Evolutionary conservation across 768 basidiomycete genomes (phyloP), one percentile per base, ranked within the genome.

Genomic region (Suillus subaureus): DNA sequence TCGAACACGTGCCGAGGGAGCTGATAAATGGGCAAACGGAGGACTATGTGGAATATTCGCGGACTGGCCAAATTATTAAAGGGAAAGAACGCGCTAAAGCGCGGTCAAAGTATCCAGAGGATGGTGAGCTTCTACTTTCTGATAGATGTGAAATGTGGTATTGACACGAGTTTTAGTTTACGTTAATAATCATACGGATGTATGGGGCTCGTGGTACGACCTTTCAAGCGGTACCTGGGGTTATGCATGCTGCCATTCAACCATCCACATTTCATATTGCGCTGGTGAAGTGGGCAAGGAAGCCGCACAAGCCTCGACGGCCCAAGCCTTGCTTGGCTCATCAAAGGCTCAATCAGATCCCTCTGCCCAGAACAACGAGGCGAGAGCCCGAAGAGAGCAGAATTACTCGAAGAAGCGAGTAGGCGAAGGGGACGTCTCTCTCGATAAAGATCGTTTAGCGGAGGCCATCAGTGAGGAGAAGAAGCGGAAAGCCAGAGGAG

Each of bases 181-280:
- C 70, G 80, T 92, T 72, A 96, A 96, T 77, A 99, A 99, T 73
- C 97, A 99, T 73, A 95, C 91, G 0, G 82, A 88, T 6, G 89
- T 98, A n/a, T 99, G 97, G 97, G 97, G 97, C 54, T 99, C 97
- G 52, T 99, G 89, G 89, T 99, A 93, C 75, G 89, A 93, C 69
- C 67, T 80, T 18, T 79, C 85, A 15, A 83, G 85, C 3, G 87
- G 89, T 16, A 73, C 81, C 66, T 99, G 97, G 97, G 97, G 97
- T 43, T 99, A 91, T 76, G 90, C 87, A 33, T 99, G 97, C 77
- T 99, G 97, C 73, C 96, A 97, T 73, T 96, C 95, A 12, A 83
- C 73, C 54, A 81, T 94, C 35, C 91, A 94, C 71, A 80, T 92
- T 60, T 96, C 96, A 21, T 98, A 98, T 75, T 98, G 96, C 74